These are phyloP conservation scores for Colletotrichum sp. DNA, from an alignment of 2,329 filamentous ascomycete genomes.

Conservation along the genomic window DNA sequence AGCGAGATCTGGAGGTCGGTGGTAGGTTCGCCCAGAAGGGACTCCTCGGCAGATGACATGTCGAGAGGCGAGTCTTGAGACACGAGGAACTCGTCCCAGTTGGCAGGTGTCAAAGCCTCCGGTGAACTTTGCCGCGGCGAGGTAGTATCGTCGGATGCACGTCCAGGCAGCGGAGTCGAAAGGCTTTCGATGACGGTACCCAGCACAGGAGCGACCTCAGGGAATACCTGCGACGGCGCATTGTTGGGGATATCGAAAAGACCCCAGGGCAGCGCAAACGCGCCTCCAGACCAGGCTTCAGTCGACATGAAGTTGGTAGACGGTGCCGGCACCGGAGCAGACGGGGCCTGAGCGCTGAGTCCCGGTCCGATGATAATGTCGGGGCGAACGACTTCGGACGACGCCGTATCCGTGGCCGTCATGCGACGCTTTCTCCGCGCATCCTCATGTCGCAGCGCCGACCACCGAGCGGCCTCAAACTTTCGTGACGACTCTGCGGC, in stretches of 20 bases:
- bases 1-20: neutral
- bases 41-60: neutral
- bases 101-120: neutral
- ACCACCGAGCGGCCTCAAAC: conserved; percentile 11
- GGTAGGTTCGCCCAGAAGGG: neutral
- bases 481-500: conserved; percentile 7
- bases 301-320: neutral
- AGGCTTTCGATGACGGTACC: neutral
- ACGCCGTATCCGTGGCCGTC: neutral
- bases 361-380: neutral
- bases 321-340: neutral
- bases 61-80: neutral
- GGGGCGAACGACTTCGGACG: neutral
- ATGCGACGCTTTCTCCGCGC: neutral
- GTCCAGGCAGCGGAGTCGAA: neutral
- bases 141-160: neutral
- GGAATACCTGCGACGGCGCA: neutral
- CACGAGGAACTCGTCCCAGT: conserved; percentile 1
- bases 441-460: neutral
- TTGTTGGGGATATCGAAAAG: neutral
- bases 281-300: neutral
- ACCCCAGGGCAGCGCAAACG: neutral
- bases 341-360: neutral
- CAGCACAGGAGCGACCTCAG: too few species aligned
- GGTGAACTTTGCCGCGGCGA: neutral